These are phyloP conservation scores for maize (Zea mays) DNA, from an alignment of 176 grass and related monocot genomes.

Conservation along the genomic window DNA sequence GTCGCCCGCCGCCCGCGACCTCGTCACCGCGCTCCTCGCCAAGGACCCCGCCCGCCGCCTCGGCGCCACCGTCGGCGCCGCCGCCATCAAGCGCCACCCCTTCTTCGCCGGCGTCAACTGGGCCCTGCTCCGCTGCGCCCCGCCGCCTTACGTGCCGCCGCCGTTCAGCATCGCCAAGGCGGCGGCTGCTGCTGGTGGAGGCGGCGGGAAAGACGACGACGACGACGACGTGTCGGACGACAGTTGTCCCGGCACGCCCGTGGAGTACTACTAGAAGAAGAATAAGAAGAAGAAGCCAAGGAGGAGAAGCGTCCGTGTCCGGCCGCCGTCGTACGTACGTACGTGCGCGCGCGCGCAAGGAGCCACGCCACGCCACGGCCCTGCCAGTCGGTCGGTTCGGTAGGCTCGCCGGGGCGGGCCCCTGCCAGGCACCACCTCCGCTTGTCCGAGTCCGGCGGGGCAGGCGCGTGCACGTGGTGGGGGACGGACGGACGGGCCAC, in stretches of 20 bases:
- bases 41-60: slow-evolving; percentile 76
- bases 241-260: slow-evolving; percentile 64
- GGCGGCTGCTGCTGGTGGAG: neutral
- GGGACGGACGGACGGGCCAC: neutral
- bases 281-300: neutral
- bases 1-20: slow-evolving; percentile 55
- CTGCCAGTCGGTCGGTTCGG: neutral
- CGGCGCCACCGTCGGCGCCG: slow-evolving; percentile 72
- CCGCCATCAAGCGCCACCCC: slow-evolving; percentile 72
- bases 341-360: neutral
- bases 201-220: neutral
- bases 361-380: neutral
- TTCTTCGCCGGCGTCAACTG: slow-evolving; percentile 88
- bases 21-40: slow-evolving; percentile 61
- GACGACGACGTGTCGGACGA: slow-evolving; percentile 45
- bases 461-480: slow-evolving; percentile 34
- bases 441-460: neutral
- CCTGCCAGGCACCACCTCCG: neutral
- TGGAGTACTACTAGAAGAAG: slow-evolving; percentile 63
- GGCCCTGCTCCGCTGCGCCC: slow-evolving; percentile 77
- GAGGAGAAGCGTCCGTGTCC: slow-evolving; percentile 13
- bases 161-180: slow-evolving; percentile 25
- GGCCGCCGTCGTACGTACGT: neutral
- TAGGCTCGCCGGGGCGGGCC: neutral
- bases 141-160: slow-evolving; percentile 64